Evolutionary conservation across 352 stramenopile genomes (phyloP).

Genomic region (Pythium brassicae): DNA sequence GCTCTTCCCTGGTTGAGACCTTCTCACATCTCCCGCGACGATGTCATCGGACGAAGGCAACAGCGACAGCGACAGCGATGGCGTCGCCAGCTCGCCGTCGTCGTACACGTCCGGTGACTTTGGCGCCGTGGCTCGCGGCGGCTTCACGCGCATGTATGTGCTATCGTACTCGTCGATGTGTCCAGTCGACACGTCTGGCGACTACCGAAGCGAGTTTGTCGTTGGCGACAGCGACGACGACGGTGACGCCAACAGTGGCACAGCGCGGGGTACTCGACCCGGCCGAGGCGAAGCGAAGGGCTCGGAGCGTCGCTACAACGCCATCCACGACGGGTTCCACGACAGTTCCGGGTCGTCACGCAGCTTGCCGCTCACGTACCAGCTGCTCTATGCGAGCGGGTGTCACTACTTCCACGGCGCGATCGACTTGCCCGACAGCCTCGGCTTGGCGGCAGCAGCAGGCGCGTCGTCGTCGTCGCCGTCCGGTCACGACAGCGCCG

Average conservation of each 20-base stretch:
- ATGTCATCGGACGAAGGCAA: no score
- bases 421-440: constrained; percentile 31
- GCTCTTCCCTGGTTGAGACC: no score
- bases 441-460: constrained; percentile 8
- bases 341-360: neutral
- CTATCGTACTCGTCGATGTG: constrained; percentile 26
- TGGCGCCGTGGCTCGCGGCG: constrained; percentile 40
- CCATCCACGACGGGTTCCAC: neutral
- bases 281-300: constrained; percentile 1
- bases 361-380: constrained; percentile 11
- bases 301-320: neutral
- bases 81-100: constrained; percentile 12
- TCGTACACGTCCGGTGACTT: constrained; percentile 57
- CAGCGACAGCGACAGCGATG: no score
- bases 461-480: no score
- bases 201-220: constrained; percentile 18
- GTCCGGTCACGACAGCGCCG: no score
- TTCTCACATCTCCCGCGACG: no score
- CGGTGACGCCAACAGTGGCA: constrained; percentile 12
- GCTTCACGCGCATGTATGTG: constrained; percentile 68
- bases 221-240: constrained; percentile 1
- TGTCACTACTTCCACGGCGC: constrained; percentile 52
- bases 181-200: constrained; percentile 19
- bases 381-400: constrained; percentile 54
- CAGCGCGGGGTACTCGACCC: no score